A percentile compares a stretch with the other conserved stretches of the same genome.
Evolutionary conservation across 768 basidiomycete genomes (phyloP).

Genomic region (Collybia sp.): DNA sequence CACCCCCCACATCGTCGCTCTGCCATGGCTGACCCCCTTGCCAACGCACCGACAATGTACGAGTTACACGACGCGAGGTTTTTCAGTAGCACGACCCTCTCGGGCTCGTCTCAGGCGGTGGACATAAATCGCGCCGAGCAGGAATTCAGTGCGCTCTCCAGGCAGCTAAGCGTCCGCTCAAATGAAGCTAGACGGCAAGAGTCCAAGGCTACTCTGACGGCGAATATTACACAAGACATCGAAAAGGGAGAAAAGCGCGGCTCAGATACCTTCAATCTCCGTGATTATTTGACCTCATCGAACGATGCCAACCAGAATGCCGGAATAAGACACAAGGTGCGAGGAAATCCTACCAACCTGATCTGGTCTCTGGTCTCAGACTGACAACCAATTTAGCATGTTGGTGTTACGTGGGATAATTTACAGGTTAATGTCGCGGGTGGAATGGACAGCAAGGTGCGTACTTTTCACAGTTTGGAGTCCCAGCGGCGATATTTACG

Average conservation of each 20-base stretch:
- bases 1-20: background rate
- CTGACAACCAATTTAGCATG: constrained; percentile 36
- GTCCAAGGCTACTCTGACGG: constrained; percentile 3
- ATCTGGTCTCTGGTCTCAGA: no score
- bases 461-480: constrained; percentile 2
- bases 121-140: constrained; percentile 45
- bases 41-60: background rate
- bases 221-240: constrained; percentile 25
- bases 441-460: constrained; percentile 50
- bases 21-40: background rate
- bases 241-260: constrained; percentile 32
- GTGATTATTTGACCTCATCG: constrained; percentile 61
- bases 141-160: constrained; percentile 50
- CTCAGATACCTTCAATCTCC: constrained; percentile 52
- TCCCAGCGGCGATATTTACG: background rate
- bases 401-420: constrained; percentile 72
- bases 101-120: background rate
- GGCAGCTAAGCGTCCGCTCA: constrained; percentile 30
- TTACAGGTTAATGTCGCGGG: constrained; percentile 60
- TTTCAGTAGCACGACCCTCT: background rate
- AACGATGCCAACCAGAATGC: constrained; percentile 63
- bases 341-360: constrained; percentile 6
- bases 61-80: background rate
- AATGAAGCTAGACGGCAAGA: constrained; percentile 14
- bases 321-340: constrained; percentile 62